These are phyloP conservation scores for Pseudophaeomoniella oleicola DNA, from an alignment of 2,329 filamentous ascomycete genomes.

Conservation along the genomic window DNA sequence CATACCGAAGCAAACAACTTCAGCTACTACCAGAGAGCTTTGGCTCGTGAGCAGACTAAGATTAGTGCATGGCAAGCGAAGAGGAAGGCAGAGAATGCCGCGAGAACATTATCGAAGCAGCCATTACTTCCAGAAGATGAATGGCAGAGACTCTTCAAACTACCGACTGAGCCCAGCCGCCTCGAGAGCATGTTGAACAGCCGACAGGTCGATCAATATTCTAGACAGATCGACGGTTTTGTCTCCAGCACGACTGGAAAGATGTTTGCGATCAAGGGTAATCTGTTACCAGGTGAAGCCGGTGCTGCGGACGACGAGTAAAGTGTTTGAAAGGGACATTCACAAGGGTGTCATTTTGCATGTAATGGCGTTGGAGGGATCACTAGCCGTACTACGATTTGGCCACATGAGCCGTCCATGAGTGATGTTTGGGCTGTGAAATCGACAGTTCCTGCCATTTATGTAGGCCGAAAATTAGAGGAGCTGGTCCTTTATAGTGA, in stretches of 20 bases:
- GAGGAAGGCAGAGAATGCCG: conserved; percentile 89
- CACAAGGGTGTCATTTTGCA: background rate
- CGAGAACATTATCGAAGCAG: conserved; percentile 75
- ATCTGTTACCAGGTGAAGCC: conserved; percentile 43
- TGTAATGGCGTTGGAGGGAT: background rate
- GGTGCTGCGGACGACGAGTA: conserved; percentile 13
- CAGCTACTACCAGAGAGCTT: conserved; percentile 89
- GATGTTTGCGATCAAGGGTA: conserved; percentile 89
- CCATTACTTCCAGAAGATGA: conserved; percentile 83
- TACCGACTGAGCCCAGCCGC: conserved; percentile 84
- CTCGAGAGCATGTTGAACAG: conserved; percentile 90
- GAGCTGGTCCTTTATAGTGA: too few species aligned
- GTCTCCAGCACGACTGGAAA: conserved; percentile 82
- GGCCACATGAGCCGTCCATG: background rate
- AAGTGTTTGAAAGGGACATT: conserved; percentile 1
- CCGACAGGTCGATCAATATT: conserved; percentile 94
- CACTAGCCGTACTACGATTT: background rate
- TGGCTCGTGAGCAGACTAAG: conserved; percentile 89
- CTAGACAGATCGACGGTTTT: conserved; percentile 91
- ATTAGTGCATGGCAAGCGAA: conserved; percentile 94
- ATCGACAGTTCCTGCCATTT: too few species aligned
- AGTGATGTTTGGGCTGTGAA: too few species aligned
- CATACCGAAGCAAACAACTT: conserved; percentile 99
- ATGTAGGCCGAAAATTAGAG: too few species aligned
- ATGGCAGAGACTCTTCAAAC: conserved; percentile 96